Conservation (phyloP, 768 basidiomycete species). For the Pleurotus tuoliensis region DNA sequence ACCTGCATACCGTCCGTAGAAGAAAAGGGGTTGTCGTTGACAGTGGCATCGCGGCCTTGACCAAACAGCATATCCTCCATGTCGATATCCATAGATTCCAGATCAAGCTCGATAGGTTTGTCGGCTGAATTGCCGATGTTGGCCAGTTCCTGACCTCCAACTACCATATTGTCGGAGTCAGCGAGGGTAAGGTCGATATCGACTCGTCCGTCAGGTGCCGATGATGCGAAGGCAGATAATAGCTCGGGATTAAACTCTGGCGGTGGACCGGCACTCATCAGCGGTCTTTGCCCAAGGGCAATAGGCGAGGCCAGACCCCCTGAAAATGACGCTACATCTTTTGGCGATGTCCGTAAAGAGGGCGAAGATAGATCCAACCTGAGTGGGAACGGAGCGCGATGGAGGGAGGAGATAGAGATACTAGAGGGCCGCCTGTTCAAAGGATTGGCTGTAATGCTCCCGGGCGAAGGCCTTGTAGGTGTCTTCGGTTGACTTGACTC, state of each 20-base stretch:
- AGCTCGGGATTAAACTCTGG: constrained; percentile 60
- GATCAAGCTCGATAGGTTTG: constrained; percentile 77
- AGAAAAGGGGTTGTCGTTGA: constrained; percentile 43
- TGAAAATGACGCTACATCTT: constrained; percentile 54
- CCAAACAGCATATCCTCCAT: constrained; percentile 55
- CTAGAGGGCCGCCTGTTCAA: constrained; percentile 64
- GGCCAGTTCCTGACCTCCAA: constrained; percentile 23
- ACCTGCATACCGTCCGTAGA: constrained; percentile 28
- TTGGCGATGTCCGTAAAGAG: constrained; percentile 59
- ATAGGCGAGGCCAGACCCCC: constrained; percentile 74
- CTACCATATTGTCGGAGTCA: constrained; percentile 22
- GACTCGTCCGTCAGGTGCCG: constrained; percentile 32
- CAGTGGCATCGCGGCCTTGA: constrained; percentile 34
- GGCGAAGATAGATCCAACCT: constrained; percentile 81
- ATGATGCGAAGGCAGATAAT: constrained; percentile 56
- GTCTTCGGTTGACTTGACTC: constrained; percentile 21
- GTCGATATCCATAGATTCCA: constrained; percentile 66
- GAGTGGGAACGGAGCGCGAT: constrained; percentile 63
- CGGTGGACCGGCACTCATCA: constrained; percentile 46
- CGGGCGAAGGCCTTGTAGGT: constrained; percentile 11
- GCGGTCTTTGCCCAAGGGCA: constrained; percentile 77
- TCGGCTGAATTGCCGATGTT: constrained; percentile 64
- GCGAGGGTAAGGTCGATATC: constrained; percentile 62
- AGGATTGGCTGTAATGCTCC: constrained; percentile 21
- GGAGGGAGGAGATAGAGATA: constrained; percentile 77